These are phyloP conservation scores for Geopyxis carbonaria DNA, from an alignment of 495 filamentous ascomycete species.

Conservation along the genomic window DNA sequence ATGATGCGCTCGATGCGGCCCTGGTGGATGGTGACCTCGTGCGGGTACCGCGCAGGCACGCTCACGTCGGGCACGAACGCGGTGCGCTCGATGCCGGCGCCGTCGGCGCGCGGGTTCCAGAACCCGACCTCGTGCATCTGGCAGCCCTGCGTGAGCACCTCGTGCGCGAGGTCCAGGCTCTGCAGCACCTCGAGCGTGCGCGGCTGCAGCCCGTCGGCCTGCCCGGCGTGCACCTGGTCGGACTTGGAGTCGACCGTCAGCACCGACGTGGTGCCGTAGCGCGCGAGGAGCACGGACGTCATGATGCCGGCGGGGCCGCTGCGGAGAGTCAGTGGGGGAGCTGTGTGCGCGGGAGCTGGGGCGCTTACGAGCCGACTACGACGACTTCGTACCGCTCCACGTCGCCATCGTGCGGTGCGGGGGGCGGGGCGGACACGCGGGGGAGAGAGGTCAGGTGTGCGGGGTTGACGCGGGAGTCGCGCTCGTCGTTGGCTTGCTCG, in stretches of 20 bases:
- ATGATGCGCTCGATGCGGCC: constrained; percentile 44
- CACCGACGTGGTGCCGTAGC: constrained; percentile 31
- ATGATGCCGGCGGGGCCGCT: constrained; percentile 35
- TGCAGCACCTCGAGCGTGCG: constrained; percentile 71
- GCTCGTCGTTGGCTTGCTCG: constrained; percentile 6
- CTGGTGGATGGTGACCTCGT: constrained; percentile 45
- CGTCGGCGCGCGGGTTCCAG: constrained; percentile 30
- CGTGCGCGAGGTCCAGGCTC: constrained; percentile 53
- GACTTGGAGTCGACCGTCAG: constrained; percentile 35
- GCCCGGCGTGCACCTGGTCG: constrained; percentile 36
- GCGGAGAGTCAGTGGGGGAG: background rate
- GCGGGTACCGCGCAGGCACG: constrained; percentile 31
- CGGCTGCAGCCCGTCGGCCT: constrained; percentile 67
- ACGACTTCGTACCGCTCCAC: constrained; percentile 15
- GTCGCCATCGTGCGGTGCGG: background rate
- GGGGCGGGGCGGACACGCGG: constrained; percentile 10
- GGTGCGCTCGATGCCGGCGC: constrained; percentile 23
- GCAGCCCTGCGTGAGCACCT: constrained; percentile 53
- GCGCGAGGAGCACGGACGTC: constrained; percentile 32
- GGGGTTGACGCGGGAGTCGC: constrained; percentile 14
- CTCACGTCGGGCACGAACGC: constrained; percentile 32
- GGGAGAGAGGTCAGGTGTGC: constrained; percentile 14
- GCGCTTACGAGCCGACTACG: constrained; percentile 18
- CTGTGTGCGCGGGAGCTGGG: background rate
- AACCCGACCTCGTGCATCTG: constrained; percentile 52